These are phyloP conservation scores for Hansfordia pulvinata DNA, from an alignment of 2,329 filamentous ascomycete genomes.

Conservation along the genomic window DNA sequence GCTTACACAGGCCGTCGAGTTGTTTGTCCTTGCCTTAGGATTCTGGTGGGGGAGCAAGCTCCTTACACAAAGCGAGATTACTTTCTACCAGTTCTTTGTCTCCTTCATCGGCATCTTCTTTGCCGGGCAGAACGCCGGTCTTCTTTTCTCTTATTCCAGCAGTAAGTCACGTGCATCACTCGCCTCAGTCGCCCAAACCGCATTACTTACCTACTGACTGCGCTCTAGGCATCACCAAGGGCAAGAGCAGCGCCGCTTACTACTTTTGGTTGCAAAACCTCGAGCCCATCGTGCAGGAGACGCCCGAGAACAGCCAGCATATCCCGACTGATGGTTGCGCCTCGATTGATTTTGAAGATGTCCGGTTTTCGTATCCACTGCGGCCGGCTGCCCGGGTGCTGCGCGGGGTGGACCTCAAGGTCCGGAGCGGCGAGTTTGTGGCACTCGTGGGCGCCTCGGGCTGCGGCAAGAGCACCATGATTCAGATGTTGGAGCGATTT, in stretches of 20 bases:
- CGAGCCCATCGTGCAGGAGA: slow-evolving; percentile 27
- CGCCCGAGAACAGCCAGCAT: slow-evolving; percentile 21
- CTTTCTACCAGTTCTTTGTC: slow-evolving; percentile 29
- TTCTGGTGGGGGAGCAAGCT: slow-evolving; percentile 24
- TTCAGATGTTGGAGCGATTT: slow-evolving; percentile 34
- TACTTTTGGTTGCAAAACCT: slow-evolving; percentile 31
- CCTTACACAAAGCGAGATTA: slow-evolving; percentile 21
- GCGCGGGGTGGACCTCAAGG: slow-evolving; percentile 26
- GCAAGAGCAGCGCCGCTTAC: slow-evolving; percentile 32
- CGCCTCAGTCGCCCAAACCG: no score
- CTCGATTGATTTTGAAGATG: slow-evolving; percentile 33
- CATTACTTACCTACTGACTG: no score
- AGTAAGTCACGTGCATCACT: slow-evolving; percentile 15
- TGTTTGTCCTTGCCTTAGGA: slow-evolving; percentile 17
- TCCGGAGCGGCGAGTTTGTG: slow-evolving; percentile 32
- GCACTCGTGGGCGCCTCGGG: slow-evolving; percentile 42
- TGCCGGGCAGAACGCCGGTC: slow-evolving; percentile 24
- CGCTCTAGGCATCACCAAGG: slow-evolving; percentile 35
- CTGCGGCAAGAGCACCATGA: slow-evolving; percentile 47
- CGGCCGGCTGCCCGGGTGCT: slow-evolving; percentile 25
- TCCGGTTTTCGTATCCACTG: slow-evolving; percentile 51
- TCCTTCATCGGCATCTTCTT: slow-evolving; percentile 37
- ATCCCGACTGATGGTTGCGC: slow-evolving; percentile 14
- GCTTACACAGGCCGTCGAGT: slow-evolving; percentile 15
- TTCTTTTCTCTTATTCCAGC: slow-evolving; percentile 32